phyloP scores from a whole-genome alignment of 306 rosid genomes.

The Vachellia collinsii region DNA sequence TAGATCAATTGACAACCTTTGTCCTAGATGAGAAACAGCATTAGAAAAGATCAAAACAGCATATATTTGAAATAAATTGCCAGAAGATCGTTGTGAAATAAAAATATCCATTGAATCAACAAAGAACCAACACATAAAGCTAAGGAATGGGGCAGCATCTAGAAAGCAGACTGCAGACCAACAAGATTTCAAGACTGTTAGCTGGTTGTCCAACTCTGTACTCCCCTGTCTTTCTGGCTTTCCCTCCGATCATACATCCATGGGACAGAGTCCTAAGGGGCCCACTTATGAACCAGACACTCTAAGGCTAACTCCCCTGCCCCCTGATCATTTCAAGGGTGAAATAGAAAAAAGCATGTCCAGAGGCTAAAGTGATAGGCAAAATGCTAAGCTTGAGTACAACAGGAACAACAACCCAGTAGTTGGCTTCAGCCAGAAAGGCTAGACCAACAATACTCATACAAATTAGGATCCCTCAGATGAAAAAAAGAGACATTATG shows the following conservation, averaged over 20 bases:
- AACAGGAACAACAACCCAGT: not conserved
- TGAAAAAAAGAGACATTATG: not conserved
- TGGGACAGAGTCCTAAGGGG: not conserved
- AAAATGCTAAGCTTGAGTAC: not conserved
- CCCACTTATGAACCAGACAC: slow-evolving; percentile 12
- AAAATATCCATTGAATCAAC: slow-evolving; percentile 13
- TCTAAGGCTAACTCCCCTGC: slow-evolving; percentile 4
- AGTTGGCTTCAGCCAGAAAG: not conserved
- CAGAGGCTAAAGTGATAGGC: not conserved
- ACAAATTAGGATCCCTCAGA: not conserved
- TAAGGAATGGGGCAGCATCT: slow-evolving; percentile 16
- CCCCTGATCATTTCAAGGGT: not conserved
- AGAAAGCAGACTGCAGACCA: not conserved
- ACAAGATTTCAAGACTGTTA: slow-evolving; percentile 1
- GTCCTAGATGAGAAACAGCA: slow-evolving; percentile 23
- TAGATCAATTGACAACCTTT: slow-evolving; percentile 25
- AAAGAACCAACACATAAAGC: not conserved
- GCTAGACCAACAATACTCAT: not conserved
- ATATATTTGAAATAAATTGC: not conserved
- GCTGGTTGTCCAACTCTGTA: slow-evolving; percentile 2
- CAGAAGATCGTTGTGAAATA: slow-evolving; percentile 13
- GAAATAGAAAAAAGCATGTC: not conserved
- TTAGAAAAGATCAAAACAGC: slow-evolving; percentile 28
- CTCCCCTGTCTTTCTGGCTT: not conserved
- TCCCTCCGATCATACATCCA: not conserved